Evolutionary conservation across 2,329 filamentous ascomycete species (phyloP).

Genomic region (Colletotrichum godetiae): DNA sequence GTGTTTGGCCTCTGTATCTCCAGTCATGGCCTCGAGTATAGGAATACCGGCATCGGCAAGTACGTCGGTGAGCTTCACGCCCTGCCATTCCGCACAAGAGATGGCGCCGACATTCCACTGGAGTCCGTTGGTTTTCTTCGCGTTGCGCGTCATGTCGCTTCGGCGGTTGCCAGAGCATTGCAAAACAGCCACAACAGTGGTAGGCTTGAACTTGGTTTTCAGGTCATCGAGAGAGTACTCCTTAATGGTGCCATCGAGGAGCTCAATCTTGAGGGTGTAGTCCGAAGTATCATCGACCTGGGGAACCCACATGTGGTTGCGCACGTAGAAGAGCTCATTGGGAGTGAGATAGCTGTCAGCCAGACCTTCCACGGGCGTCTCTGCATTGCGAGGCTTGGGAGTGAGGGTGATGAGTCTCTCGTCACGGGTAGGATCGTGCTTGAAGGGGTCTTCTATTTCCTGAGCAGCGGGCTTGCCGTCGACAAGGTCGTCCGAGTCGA

Average conservation of each 20-base stretch:
- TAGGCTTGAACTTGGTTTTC: conserved; percentile 60
- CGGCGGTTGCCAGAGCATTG: conserved; percentile 72
- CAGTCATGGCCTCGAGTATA: conserved; percentile 48
- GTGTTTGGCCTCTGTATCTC: conserved; percentile 56
- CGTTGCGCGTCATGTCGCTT: conserved; percentile 66
- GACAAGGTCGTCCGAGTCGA: conserved; percentile 69
- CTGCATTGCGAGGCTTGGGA: conserved; percentile 69
- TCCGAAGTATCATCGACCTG: conserved; percentile 51
- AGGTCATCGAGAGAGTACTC: conserved; percentile 66
- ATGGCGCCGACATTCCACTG: conserved; percentile 71
- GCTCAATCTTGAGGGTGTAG: conserved; percentile 64
- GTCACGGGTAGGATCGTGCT: conserved; percentile 64
- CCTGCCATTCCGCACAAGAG: conserved; percentile 69
- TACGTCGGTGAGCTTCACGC: conserved; percentile 65
- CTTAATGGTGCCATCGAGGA: conserved; percentile 63
- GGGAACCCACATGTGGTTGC: conserved; percentile 75
- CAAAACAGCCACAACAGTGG: conserved; percentile 64
- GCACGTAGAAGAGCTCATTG: conserved; percentile 48
- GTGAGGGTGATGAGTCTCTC: conserved; percentile 62
- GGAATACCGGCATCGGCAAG: conserved; percentile 66
- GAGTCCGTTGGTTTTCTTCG: conserved; percentile 64
- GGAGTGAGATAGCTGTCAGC: conserved; percentile 64
- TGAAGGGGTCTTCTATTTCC: conserved; percentile 70
- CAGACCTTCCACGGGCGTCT: conserved; percentile 64
- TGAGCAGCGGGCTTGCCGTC: conserved; percentile 65